phyloP scores from a whole-genome alignment of 2,329 filamentous ascomycete genomes.

The Fusarium sp. region DNA sequence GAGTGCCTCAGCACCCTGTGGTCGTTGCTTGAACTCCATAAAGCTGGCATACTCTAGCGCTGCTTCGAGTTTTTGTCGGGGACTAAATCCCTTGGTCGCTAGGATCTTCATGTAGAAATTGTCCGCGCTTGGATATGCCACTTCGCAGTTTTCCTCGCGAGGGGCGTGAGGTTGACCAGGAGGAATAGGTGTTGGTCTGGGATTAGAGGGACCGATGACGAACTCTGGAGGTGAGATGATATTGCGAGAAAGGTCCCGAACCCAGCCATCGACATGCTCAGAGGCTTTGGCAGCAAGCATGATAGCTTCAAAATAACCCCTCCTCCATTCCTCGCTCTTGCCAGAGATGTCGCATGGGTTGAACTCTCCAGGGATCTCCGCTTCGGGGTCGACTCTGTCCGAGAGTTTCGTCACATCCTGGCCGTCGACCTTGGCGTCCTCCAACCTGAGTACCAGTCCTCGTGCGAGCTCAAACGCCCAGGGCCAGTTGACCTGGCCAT shows the following conservation, averaged over 20 bases:
- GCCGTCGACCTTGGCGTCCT: conserved; percentile 79
- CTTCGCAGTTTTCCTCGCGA: conserved; percentile 81
- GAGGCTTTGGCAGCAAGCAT: conserved; percentile 83
- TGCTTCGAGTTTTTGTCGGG: conserved; percentile 85
- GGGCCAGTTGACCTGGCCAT: conserved; percentile 76
- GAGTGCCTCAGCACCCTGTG: conserved; percentile 78
- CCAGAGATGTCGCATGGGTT: conserved; percentile 78
- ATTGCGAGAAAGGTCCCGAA: conserved; percentile 77
- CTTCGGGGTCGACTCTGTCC: conserved; percentile 73
- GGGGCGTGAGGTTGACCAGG: conserved; percentile 75
- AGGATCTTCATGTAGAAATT: conserved; percentile 86
- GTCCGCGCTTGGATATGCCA: conserved; percentile 80
- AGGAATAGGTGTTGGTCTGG: conserved; percentile 81
- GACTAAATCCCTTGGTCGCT: conserved; percentile 83
- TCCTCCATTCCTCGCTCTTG: conserved; percentile 87
- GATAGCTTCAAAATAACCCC: conserved; percentile 87
- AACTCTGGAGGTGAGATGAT: conserved; percentile 80
- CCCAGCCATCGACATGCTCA: conserved; percentile 86
- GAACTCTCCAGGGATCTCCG: conserved; percentile 78
- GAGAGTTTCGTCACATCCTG: conserved; percentile 71
- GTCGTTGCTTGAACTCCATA: conserved; percentile 82
- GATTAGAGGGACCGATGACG: conserved; percentile 88
- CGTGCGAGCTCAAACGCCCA: conserved; percentile 73
- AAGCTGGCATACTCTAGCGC: conserved; percentile 88
- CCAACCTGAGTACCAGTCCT: conserved; percentile 75